Conservation (phyloP, 2,329 filamentous ascomycete species). For the Colletotrichum somersetense region DNA sequence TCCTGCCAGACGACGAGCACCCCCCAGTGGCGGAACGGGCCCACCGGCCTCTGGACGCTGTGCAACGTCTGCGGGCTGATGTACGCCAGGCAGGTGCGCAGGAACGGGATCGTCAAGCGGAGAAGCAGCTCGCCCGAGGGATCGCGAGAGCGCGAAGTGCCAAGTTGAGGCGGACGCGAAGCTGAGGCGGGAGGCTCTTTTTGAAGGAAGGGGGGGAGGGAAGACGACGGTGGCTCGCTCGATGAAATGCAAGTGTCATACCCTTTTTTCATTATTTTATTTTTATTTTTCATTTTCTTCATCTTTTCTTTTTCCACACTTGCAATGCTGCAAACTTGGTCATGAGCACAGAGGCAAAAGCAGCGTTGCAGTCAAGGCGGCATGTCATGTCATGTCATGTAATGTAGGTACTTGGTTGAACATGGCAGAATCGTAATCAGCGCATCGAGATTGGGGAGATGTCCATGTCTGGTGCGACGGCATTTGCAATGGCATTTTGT, state of each 20-base stretch:
- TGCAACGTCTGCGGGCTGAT: constrained; percentile 9
- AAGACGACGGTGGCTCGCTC: neutral
- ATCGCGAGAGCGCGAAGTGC: neutral
- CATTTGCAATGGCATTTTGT: neutral
- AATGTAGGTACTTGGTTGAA: neutral
- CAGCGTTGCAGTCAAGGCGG: neutral
- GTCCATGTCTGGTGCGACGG: neutral
- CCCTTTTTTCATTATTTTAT: neutral
- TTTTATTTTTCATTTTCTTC: no score
- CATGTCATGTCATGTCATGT: neutral
- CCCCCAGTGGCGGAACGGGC: constrained; percentile 1
- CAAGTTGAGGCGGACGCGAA: neutral
- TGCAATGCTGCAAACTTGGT: neutral
- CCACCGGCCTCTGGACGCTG: neutral
- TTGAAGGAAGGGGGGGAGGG: no score
- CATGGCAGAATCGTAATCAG: neutral
- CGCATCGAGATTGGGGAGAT: neutral
- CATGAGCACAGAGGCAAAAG: neutral
- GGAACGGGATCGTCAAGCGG: neutral
- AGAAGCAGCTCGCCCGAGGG: neutral
- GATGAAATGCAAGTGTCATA: neutral
- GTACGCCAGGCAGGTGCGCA: neutral
- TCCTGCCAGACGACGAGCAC: neutral
- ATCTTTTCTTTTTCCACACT: no score
- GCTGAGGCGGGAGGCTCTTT: no score